Base-by-base conservation (phyloP, 331 rosid species). In the Quercus lobata region DNA sequence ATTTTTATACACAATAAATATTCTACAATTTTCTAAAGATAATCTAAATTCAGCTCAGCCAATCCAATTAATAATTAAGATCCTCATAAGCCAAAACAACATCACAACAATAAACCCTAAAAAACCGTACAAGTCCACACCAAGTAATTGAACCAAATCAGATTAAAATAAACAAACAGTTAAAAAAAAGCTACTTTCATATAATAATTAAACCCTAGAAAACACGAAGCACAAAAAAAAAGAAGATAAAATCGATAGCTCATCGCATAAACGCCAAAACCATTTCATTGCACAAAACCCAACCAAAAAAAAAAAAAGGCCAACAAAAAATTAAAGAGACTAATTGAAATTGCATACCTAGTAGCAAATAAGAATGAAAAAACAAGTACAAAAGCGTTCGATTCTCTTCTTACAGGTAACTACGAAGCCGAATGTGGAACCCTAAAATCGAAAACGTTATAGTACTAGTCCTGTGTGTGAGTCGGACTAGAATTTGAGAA, bases 311-410 rank as follows among this genome's bases (percentile, higher is more conserved):
- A 34, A 66, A 7, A 21, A 12, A 19, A 34, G 2, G 6, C 2
- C 4, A 30, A 17, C 6, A 27, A 14, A 27, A 25, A 62, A 66
- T 3, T 14, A 34, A 68, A 10, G 24, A 68, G 11, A 49, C 53
- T 19, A 35, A 16, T 52, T 12, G 73, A 30, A 63, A 76, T 19
- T 17, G 16, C 74, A 24, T 35, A 83, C 86, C 86, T 53, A 55
- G 69, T 5, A 12, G 73, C 57, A 57, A 37, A 73, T 34, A 68
- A 18, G 44, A 6, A 37, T 18, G 32, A 41, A 41, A 9, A 41
- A 41, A 41, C 14, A 41, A 41, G 49, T 2, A 41, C 49, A 41
- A 41, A 27, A 27, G 70, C 37, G 30, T 63, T 25, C 22, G 32
- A 58, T 14, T 21, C 66, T 68, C 37, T 18, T 29, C 46, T 41